Evolutionary conservation across 2,329 filamentous ascomycete species (phyloP).

Genomic region (Aspergillus arachidicola): DNA sequence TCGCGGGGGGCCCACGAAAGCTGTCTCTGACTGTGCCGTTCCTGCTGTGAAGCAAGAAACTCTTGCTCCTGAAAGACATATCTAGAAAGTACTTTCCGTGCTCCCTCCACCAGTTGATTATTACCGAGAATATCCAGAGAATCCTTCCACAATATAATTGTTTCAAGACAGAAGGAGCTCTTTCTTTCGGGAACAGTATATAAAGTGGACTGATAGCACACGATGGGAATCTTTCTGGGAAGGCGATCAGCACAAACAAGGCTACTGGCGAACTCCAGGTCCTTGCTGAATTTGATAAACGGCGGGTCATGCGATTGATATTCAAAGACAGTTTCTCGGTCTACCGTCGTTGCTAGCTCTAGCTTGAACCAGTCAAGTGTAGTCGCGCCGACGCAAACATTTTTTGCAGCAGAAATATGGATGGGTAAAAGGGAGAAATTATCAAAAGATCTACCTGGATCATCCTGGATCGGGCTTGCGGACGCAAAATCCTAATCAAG

Average conservation of each 20-base stretch:
- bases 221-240: constrained; percentile 23
- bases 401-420: constrained; percentile 16
- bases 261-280: constrained; percentile 26
- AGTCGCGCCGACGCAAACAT: background rate
- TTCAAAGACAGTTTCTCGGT: constrained; percentile 22
- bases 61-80: constrained; percentile 32
- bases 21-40: background rate
- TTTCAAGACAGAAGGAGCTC: constrained; percentile 30
- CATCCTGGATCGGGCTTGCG: background rate
- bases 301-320: constrained; percentile 19
- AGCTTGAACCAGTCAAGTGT: constrained; percentile 22
- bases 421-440: constrained; percentile 22
- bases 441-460: background rate
- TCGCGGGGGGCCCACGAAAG: constrained; percentile 40
- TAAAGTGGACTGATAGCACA: constrained; percentile 37
- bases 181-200: constrained; percentile 18
- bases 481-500: constrained; percentile 23
- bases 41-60: background rate
- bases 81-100: constrained; percentile 27
- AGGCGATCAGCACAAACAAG: constrained; percentile 31
- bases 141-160: constrained; percentile 39
- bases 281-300: constrained; percentile 23
- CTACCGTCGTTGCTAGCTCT: constrained; percentile 22
- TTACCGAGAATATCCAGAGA: constrained; percentile 31
- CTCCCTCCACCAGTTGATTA: constrained; percentile 18